phyloP scores from a whole-genome alignment of 352 stramenopile species.

The Globisporangium viniferum region DNA sequence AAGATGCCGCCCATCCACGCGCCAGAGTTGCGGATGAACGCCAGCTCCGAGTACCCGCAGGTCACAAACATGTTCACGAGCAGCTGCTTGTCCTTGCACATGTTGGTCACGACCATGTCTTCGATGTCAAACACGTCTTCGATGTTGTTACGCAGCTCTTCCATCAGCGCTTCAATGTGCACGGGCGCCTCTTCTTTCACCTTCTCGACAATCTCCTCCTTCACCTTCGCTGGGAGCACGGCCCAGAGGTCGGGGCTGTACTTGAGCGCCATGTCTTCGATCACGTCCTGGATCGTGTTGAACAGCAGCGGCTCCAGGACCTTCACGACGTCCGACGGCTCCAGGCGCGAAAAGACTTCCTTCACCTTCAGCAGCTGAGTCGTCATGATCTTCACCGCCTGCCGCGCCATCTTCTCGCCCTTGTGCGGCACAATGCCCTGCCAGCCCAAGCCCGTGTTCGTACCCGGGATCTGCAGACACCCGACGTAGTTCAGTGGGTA shows the following conservation, averaged over 20 bases:
- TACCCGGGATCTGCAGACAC: constrained; percentile 81
- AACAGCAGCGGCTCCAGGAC: constrained; percentile 92
- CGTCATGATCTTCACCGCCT: constrained; percentile 92
- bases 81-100: constrained; percentile 94
- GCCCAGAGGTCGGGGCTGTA: constrained; percentile 86
- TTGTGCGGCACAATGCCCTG: constrained; percentile 97
- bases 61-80: constrained; percentile 95
- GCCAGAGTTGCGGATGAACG: constrained; percentile 90
- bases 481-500: constrained; percentile 94
- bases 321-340: constrained; percentile 88
- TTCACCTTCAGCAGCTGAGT: constrained; percentile 91
- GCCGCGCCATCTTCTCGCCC: constrained; percentile 96
- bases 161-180: constrained; percentile 93
- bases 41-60: constrained; percentile 89
- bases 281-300: constrained; percentile 84
- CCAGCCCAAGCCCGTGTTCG: constrained; percentile 94
- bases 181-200: constrained; percentile 91
- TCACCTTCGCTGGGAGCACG: constrained; percentile 72
- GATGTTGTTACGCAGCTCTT: constrained; percentile 94
- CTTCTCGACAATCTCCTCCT: constrained; percentile 92
- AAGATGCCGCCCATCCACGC: constrained; percentile 90
- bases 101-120: constrained; percentile 93
- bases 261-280: constrained; percentile 88
- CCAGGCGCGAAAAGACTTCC: constrained; percentile 91
- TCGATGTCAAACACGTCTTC: constrained; percentile 96